Conservation (phyloP, 306 rosid species). For the Pueraria montana region DNA sequence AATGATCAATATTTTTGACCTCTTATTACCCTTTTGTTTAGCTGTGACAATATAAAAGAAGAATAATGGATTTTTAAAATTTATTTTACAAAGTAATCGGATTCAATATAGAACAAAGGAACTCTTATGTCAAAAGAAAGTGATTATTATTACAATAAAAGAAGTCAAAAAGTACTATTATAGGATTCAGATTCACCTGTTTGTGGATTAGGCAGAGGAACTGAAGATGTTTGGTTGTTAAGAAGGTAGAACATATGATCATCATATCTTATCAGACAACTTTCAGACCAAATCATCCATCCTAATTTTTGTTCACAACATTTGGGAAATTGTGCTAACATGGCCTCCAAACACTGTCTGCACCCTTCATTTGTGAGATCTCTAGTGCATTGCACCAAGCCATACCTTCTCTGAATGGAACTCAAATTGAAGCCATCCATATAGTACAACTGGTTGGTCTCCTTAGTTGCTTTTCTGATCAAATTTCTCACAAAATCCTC, state of each 20-base stretch:
- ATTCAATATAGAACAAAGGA: neutral
- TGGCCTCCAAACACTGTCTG: neutral
- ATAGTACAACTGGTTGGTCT: neutral
- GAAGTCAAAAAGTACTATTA: neutral
- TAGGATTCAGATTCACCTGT: constrained; percentile 8
- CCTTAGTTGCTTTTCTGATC: constrained; percentile 7
- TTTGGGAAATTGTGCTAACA: neutral
- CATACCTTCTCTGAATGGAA: constrained; percentile 11
- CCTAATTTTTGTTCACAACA: neutral
- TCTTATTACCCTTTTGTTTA: neutral
- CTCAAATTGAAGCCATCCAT: neutral
- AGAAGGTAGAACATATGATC: constrained; percentile 17
- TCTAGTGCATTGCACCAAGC: neutral
- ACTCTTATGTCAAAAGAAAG: neutral
- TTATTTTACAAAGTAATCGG: neutral
- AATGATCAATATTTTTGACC: constrained; percentile 28
- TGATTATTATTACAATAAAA: neutral
- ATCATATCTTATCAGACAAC: constrained; percentile 7
- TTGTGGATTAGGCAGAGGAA: neutral
- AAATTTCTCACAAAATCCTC: constrained; percentile 16
- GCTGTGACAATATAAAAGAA: constrained; percentile 9
- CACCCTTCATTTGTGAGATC: constrained; percentile 24
- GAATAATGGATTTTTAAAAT: neutral
- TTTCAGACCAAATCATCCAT: neutral
- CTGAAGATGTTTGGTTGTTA: neutral